Evolutionary conservation across 768 basidiomycete genomes (phyloP), one percentile per base, ranked within the genome.

Genomic region (Fomitopsis serialis): DNA sequence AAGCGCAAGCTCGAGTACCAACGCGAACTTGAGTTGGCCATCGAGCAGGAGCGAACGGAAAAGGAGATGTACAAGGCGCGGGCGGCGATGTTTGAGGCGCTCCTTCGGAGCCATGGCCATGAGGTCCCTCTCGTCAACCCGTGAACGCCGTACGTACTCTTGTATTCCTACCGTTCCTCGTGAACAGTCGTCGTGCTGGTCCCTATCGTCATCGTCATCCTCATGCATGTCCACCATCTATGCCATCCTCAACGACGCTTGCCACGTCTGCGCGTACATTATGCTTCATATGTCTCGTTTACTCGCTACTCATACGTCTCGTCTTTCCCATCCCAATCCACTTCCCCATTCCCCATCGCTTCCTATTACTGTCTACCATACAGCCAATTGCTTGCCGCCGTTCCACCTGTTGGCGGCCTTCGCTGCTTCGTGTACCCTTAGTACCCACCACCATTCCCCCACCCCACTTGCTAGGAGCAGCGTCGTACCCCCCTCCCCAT

Each of bases 1-100:
- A 80, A 79, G 72, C 78, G 88, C 53, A 92, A 90, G 74, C 67
- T 84, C 37, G 78, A 81, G 63, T 81, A 92, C 58, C 78, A 85
- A 59, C 75, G 79, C 50, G 75, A 79, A 52, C 72, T 94, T 46
- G 84, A 91, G 70, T 72, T 79, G 21, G 71, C 61, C 7, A 69
- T 83, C 45, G 78, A 80, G 54, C 70, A 62, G 27, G 70, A 84
- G 61, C 78, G 75, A 50, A 67, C 65, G 54, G 85, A 89, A 65
- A 72, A 75, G 59, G 84, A 87, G 66, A 65, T 75, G 60, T 87
- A 84, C 85, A 80, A 75, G 65, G 75, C 75, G 36, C 76, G 79
- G 50, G 79, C 84, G 51, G 53, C 70, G 53, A 69, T 68, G 10
- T 68, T 60, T 15, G 74, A 78, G 61, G 78, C 80, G 21, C 66